Evolutionary conservation across 2,329 filamentous ascomycete genomes (phyloP), one percentile per base, ranked within the genome.

Genomic region (Hypoxylon sp.): DNA sequence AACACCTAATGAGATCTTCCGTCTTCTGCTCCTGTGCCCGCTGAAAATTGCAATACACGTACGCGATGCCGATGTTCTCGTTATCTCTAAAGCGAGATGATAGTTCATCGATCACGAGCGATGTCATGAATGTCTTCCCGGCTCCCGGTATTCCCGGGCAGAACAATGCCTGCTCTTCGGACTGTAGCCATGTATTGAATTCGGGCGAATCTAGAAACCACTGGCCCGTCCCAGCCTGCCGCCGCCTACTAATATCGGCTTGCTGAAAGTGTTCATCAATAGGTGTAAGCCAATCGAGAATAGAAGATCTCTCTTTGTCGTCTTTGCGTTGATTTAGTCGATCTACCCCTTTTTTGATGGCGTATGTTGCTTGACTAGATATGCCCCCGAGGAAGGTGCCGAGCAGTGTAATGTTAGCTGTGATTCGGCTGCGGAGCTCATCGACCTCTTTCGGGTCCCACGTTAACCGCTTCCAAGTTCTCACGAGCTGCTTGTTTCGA

Each of bases 61-160:
- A 83, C 0, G 75, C 77, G 13, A 83, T 68, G 0, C 74, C 75
- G 18, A 76, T 68, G 24, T 40, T 54, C 0, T 47, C 7, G 3
- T 17, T n/a, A 1, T n/a, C n/a, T n/a, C n/a, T n/a, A n/a, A n/a
- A n/a, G n/a, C n/a, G n/a, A n/a, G n/a, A n/a, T n/a, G n/a, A n/a
- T n/a, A 83, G 67, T 13, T 80, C 11, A 1, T 82, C 69, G 0
- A 83, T 61, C 0, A 78, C 72, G 9, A 76, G 73, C 0, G 79
- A 73, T 0, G 77, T 67, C 1, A 79, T 48, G 4, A 81, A 77
- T 0, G 79, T 82, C 65, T 83, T 83, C 1, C 80, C 79, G 0
- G 78, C 76, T 3, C 80, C 80, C 0, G 79, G 79, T 10, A 79
- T 78, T 0, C 80, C 79, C 2, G 73, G 74, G 54, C 78, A 83